Conservation (phyloP, 2,329 filamentous ascomycete genomes). For the Talaromyces verruculosus region DNA sequence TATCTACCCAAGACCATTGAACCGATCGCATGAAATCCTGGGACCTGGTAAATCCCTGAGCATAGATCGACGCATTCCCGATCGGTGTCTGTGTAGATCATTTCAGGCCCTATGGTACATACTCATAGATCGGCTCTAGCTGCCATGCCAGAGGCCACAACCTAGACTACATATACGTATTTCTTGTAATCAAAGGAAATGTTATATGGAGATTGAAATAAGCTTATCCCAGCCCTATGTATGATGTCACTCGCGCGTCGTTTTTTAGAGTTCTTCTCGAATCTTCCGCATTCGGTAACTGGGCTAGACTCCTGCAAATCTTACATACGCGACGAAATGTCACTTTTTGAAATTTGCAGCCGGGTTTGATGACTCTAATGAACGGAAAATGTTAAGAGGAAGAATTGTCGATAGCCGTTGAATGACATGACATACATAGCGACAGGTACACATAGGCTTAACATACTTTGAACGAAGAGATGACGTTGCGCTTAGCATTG, state of each 20-base stretch:
- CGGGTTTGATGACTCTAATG: not conserved
- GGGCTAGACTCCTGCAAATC: not conserved
- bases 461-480: not conserved
- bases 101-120: not conserved
- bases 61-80: not conserved
- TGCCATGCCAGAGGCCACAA: not conserved
- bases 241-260: slow-evolving; percentile 1
- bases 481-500: not conserved
- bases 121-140: not conserved
- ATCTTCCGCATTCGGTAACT: not conserved
- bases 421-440: not conserved
- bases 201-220: not conserved
- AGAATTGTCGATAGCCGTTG: not conserved
- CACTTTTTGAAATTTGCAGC: no score
- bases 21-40: not conserved
- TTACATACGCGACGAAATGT: no score
- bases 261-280: not conserved
- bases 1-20: no score
- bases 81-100: not conserved
- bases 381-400: not conserved
- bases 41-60: not conserved
- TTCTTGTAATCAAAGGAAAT: not conserved
- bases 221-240: slow-evolving; percentile 2
- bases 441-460: not conserved
- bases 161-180: not conserved